A percentile compares a stretch with the other conserved stretches of the same genome.
phyloP scores from a whole-genome alignment of 306 rosid species.

The Citrullus colocynthis region DNA sequence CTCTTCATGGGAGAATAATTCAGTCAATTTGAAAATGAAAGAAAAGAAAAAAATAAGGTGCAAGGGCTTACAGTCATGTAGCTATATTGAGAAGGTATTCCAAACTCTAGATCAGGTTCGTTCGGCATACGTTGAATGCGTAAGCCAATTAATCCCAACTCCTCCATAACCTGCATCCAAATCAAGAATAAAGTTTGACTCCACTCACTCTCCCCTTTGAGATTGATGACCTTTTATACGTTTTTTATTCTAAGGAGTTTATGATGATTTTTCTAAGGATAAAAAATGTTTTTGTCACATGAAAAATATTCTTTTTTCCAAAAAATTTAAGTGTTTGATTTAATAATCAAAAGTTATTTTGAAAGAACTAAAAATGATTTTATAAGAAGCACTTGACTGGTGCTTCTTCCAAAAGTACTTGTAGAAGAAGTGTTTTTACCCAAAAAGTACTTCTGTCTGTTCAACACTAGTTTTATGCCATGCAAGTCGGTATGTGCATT shows the following conservation, averaged over 20 bases:
- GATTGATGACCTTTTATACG: not conserved
- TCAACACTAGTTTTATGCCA: not conserved
- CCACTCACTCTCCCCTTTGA: not conserved
- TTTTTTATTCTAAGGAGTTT: not conserved
- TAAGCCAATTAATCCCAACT: conserved; percentile 76
- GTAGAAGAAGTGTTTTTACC: not conserved
- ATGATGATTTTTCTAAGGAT: not conserved
- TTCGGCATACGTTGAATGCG: conserved; percentile 97
- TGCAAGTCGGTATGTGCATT: not conserved
- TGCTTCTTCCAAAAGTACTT: not conserved
- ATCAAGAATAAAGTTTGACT: not conserved
- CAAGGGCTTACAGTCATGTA: conserved; percentile 69
- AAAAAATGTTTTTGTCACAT: not conserved
- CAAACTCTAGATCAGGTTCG: conserved; percentile 78
- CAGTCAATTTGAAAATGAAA: not conserved
- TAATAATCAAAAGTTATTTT: not conserved
- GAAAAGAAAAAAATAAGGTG: not conserved
- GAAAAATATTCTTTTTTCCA: not conserved
- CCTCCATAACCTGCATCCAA: conserved; percentile 82
- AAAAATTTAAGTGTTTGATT: not conserved
- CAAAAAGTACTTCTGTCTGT: not conserved
- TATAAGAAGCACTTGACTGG: not conserved
- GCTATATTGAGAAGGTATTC: conserved; percentile 80
- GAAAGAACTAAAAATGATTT: not conserved
- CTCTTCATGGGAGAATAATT: not conserved